Conservation (phyloP, 352 stramenopile genomes). For the Globisporangium ultimum region DNA sequence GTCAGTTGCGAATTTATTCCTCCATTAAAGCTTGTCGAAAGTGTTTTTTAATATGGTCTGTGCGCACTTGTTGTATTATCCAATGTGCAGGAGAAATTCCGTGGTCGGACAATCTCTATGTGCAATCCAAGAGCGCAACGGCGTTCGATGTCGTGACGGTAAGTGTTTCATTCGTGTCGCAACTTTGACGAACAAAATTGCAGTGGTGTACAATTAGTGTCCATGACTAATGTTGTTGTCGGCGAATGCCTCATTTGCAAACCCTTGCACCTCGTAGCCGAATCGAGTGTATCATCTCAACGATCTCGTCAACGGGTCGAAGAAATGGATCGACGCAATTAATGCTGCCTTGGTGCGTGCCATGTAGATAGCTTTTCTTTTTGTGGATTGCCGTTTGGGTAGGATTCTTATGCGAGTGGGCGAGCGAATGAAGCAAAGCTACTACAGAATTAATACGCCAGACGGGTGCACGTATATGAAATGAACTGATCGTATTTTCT, state of each 20-base stretch:
- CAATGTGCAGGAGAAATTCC: slow-evolving; percentile 58
- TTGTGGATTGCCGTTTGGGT: slow-evolving; percentile 7
- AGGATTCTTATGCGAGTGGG: slow-evolving; percentile 18
- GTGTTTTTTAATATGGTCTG: neutral
- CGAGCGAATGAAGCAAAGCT: slow-evolving; percentile 11
- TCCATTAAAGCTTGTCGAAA: neutral
- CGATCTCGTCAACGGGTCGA: slow-evolving; percentile 85
- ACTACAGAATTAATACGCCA: neutral
- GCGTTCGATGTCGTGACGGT: slow-evolving; percentile 88
- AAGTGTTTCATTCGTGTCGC: neutral
- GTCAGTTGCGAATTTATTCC: slow-evolving; percentile 5
- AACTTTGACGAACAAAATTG: neutral
- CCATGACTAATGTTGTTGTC: slow-evolving; percentile 1
- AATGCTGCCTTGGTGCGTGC: slow-evolving; percentile 75
- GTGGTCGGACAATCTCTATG: slow-evolving; percentile 83
- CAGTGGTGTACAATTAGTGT: neutral
- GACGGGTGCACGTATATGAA: neutral
- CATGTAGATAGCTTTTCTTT: slow-evolving; percentile 27
- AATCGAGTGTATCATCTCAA: slow-evolving; percentile 88
- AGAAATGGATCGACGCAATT: slow-evolving; percentile 89
- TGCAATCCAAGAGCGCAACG: slow-evolving; percentile 80
- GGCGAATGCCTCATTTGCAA: neutral
- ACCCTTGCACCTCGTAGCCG: slow-evolving; percentile 29
- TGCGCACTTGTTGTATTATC: neutral
- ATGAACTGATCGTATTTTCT: slow-evolving; percentile 2